phyloP scores from a whole-genome alignment of 2,329 filamentous ascomycete species.

The Epichloe coenophiala region DNA sequence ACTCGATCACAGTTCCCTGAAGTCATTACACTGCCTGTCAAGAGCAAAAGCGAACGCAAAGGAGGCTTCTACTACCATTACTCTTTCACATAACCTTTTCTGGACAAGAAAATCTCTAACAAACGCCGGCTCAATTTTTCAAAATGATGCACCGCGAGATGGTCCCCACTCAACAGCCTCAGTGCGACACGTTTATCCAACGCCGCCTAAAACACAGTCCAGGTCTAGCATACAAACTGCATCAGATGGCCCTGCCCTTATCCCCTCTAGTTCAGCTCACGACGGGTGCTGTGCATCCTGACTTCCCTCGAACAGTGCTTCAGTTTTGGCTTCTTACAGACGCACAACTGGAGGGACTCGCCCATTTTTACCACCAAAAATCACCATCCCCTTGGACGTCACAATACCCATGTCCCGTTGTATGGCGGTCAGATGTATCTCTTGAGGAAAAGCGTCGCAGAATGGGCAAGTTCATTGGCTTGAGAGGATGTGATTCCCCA shows the following conservation, averaged over 20 bases:
- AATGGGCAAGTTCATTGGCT: constrained; percentile 61
- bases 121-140: background rate
- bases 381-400: constrained; percentile 38
- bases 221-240: constrained; percentile 45
- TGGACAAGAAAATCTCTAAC: background rate
- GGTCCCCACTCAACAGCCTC: constrained; percentile 15
- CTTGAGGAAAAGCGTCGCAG: constrained; percentile 57
- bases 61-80: background rate
- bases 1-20: background rate
- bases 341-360: constrained; percentile 53
- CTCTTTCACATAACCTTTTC: background rate
- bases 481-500: constrained; percentile 40
- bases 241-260: constrained; percentile 51
- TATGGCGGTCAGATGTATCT: constrained; percentile 40
- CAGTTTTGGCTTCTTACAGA: constrained; percentile 64
- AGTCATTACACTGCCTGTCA: background rate
- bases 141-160: constrained; percentile 22
- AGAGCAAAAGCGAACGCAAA: background rate
- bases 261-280: constrained; percentile 52
- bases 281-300: constrained; percentile 47
- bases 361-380: constrained; percentile 60
- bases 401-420: constrained; percentile 55
- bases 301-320: constrained; percentile 53
- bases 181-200: constrained; percentile 14
- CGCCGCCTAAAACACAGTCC: constrained; percentile 30